phyloP scores from a whole-genome alignment of 2,329 filamentous ascomycete species.

The Ophiostoma triangulosporum region DNA sequence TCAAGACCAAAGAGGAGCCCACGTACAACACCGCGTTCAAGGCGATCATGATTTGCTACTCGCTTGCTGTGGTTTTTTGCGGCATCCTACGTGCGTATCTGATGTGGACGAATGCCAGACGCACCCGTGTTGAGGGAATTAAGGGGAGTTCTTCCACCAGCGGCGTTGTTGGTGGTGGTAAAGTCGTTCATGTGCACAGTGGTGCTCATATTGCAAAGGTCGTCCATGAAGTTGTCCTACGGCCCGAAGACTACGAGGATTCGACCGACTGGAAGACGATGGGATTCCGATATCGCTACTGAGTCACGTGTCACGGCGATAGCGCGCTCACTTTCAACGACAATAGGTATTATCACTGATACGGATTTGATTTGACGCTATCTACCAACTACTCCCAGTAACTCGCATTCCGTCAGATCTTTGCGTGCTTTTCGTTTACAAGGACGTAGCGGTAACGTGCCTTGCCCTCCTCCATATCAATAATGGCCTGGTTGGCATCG shows the following conservation, averaged over 20 bases:
- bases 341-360: not conserved
- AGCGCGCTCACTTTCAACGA: not conserved
- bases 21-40: not conserved
- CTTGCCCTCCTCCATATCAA: conserved; percentile 46
- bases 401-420: too few species aligned
- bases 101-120: not conserved
- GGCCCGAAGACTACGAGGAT: not conserved
- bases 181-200: not conserved
- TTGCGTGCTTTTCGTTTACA: conserved; percentile 10
- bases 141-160: not conserved
- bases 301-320: not conserved
- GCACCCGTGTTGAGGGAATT: not conserved
- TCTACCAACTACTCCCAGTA: not conserved
- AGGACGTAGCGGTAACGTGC: conserved; percentile 37
- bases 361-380: too few species aligned
- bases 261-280: not conserved
- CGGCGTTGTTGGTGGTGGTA: not conserved
- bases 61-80: not conserved
- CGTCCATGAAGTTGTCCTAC: not conserved
- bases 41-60: conserved; percentile 1
- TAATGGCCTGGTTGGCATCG: conserved; percentile 41
- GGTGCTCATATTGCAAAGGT: not conserved
- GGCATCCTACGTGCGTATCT: not conserved
- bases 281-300: not conserved
- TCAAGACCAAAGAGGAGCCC: not conserved